Evolutionary conservation across 768 basidiomycete species (phyloP), one percentile per base, ranked within the genome.

Genomic region (Boletus vinaceobasis): DNA sequence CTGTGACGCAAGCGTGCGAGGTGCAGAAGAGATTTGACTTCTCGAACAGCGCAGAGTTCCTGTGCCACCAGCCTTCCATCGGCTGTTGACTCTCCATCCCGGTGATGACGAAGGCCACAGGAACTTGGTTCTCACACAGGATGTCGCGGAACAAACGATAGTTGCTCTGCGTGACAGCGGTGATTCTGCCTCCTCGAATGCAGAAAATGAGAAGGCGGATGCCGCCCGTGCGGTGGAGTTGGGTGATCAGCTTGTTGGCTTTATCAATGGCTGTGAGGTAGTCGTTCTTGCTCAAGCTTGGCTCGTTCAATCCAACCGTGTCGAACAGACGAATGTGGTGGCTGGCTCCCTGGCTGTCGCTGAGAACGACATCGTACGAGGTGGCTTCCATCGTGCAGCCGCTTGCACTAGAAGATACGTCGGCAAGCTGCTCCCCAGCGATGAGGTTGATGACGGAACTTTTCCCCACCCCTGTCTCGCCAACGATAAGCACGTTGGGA

Each of bases 391-490:
- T 57, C 1, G 77, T 78, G 58, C 70, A 74, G 2, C 74, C 75
- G 0, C 29, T 42, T 11, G 71, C 69, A 1, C 62, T 19, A 19
- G 65, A 62, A 10, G 71, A 73, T 8, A 67, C 63, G 0, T 29
- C 36, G 5, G 75, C 75, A 5, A 62, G 43, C 0, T 60, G 14
- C 5, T 57, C 37, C 11, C 67, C 68, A 19, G 61, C 62, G 36
- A 78, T 56, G 64, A 78, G 70, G 56, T 77, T 78, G 51, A 77
- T 57, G 31, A 76, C 64, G 2, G 73, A 74, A 53, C 76, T 77
- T 52, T 78, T 78, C 9, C 72, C 66, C 5, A 40, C 55, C 1
- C 66, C 66, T 27, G 66, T 66, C 54, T 69, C 66, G 7, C 66
- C 71, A 13, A 77, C 75, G 36, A 63, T 67, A 15, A 67, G 75